Evolutionary conservation across 345 rosid species (phyloP), one percentile per base, ranked within the genome.

Genomic region (Lepidium didymum): DNA sequence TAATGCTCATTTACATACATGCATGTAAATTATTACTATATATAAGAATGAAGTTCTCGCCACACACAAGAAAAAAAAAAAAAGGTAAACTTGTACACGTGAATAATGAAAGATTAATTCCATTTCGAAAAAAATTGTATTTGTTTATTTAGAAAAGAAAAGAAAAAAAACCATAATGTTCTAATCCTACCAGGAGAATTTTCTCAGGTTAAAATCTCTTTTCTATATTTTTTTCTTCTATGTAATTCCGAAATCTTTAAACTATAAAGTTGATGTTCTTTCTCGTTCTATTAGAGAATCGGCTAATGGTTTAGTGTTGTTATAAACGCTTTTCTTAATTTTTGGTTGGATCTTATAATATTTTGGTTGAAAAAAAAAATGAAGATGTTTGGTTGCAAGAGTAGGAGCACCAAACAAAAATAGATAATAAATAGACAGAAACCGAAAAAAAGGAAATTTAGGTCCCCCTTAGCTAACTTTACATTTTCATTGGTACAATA

Each of bases 321-420:
- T n/a, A n/a, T n/a, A n/a, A n/a, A n/a, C n/a, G n/a, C n/a, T n/a
- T n/a, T n/a, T n/a, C n/a, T n/a, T n/a, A n/a, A n/a, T n/a, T n/a
- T n/a, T n/a, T n/a, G n/a, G n/a, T n/a, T n/a, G n/a, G n/a, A n/a
- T n/a, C n/a, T n/a, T n/a, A n/a, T n/a, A n/a, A n/a, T n/a, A n/a
- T n/a, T n/a, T n/a, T n/a, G n/a, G n/a, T n/a, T n/a, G 18, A 36
- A 55, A 19, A 41, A 50, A 65, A 64, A 54, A 66, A 65, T 73
- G 59, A 64, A 51, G 59, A 47, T 23, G 67, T 73, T 66, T 73
- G 77, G 77, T 67, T 74, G 72, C 68, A 59, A 33, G 63, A 59
- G 77, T 67, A 66, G 68, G 70, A 60, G 73, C 77, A 74, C 62
- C 77, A 59, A 58, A 67, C 73, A 74, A 43, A 67, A 59, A 60